These are phyloP conservation scores for Gnomoniopsis smithogilvyi DNA, from an alignment of 2,329 filamentous ascomycete genomes.

Conservation along the genomic window DNA sequence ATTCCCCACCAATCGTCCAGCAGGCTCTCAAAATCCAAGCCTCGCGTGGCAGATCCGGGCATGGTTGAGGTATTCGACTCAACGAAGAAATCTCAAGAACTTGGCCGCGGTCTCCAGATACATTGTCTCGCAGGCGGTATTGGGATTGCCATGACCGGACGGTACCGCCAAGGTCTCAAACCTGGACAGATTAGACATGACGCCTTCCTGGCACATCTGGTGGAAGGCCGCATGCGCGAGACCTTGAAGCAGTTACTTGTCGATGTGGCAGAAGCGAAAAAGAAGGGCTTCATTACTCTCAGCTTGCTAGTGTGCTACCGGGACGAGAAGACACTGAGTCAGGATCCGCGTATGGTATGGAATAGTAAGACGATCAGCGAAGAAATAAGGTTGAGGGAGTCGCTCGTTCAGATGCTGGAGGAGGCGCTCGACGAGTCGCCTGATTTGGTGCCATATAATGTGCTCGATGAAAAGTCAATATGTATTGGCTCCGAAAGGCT, in stretches of 20 bases:
- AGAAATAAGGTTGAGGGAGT: not conserved
- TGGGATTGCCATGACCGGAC: slow-evolving; percentile 1
- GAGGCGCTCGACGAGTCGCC: not conserved
- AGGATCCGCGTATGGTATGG: slow-evolving; percentile 2
- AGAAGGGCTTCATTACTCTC: not conserved
- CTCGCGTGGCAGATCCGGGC: not conserved
- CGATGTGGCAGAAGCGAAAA: not conserved
- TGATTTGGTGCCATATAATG: not conserved
- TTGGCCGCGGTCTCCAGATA: slow-evolving; percentile 3
- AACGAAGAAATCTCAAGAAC: not conserved
- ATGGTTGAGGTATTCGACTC: not conserved
- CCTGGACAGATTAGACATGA: not conserved
- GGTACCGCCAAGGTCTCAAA: not conserved
- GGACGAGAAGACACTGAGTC: slow-evolving; percentile 1
- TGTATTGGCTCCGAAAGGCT: not conserved
- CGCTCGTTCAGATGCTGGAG: not conserved
- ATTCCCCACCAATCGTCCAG: not conserved
- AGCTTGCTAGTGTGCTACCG: not conserved
- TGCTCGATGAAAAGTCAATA: slow-evolving; percentile 1
- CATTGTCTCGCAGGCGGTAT: slow-evolving; percentile 1
- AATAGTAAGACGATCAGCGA: not conserved
- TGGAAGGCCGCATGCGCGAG: slow-evolving; percentile 4
- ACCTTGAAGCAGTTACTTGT: not conserved
- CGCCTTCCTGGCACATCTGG: slow-evolving; percentile 1
- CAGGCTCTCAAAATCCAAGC: slow-evolving; percentile 4